phyloP scores from a whole-genome alignment of 495 filamentous ascomycete genomes.

The Hypoxylon trugodes region DNA sequence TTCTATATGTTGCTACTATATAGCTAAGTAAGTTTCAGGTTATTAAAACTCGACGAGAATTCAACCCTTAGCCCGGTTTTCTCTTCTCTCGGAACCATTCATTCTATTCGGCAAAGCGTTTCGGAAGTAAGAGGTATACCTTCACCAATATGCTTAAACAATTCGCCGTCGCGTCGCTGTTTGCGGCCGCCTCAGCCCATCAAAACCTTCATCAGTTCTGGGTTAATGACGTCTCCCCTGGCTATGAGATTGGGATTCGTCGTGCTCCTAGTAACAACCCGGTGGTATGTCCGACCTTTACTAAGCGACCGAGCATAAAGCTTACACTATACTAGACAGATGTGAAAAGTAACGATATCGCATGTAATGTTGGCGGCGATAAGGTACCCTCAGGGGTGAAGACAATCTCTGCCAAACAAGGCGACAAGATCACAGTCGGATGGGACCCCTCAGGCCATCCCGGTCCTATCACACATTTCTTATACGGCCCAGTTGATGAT shows the following conservation, averaged over 20 bases:
- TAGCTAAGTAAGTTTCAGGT: too few relatives aligned
- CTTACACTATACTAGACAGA: slow-evolving; percentile 33
- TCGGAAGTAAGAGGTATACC: neutral
- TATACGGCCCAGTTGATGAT: slow-evolving; percentile 46
- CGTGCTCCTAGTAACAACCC: slow-evolving; percentile 50
- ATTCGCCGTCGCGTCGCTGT: slow-evolving; percentile 21
- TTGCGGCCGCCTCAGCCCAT: slow-evolving; percentile 43
- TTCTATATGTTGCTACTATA: neutral
- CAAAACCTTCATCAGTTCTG: slow-evolving; percentile 53
- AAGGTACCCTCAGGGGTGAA: slow-evolving; percentile 43
- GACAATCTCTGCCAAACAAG: slow-evolving; percentile 41
- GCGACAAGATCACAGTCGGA: slow-evolving; percentile 47
- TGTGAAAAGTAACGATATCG: slow-evolving; percentile 43
- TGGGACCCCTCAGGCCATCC: slow-evolving; percentile 49
- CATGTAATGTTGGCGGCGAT: slow-evolving; percentile 48
- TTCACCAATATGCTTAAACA: slow-evolving; percentile 23
- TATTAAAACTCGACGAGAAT: neutral
- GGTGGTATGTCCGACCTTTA: slow-evolving; percentile 20
- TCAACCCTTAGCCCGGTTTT: too few relatives aligned
- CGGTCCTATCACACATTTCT: slow-evolving; percentile 50
- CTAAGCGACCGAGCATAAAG: neutral
- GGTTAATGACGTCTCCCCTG: slow-evolving; percentile 49
- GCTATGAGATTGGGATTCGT: slow-evolving; percentile 49
- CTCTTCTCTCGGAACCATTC: neutral
- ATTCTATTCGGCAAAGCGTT: neutral